A percentile compares a stretch with the other conserved stretches of the same genome.
Conservation (phyloP, 163 green algal genomes). For the Smithsoniella earleae region DNA sequence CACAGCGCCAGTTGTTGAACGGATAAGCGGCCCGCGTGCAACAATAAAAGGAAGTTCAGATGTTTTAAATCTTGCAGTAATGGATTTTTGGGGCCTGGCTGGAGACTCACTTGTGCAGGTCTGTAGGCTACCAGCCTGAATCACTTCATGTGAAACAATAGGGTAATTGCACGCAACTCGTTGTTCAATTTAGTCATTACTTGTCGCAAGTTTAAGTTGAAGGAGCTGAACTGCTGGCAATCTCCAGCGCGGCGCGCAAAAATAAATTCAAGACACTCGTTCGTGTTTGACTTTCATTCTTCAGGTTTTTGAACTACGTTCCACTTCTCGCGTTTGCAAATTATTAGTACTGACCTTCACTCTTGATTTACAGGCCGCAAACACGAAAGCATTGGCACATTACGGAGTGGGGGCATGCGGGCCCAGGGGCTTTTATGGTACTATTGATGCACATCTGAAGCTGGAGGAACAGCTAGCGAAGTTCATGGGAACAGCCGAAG, state of each 20-base stretch:
- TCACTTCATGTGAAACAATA: slow-evolving; percentile 4
- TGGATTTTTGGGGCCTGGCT: slow-evolving; percentile 78
- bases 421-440: slow-evolving; percentile 96
- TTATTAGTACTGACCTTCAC: not conserved
- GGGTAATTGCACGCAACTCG: not conserved
- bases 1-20: not conserved
- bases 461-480: slow-evolving; percentile 53
- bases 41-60: slow-evolving; percentile 39
- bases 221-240: not conserved
- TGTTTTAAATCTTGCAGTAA: slow-evolving; percentile 67
- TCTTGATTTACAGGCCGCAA: slow-evolving; percentile 34
- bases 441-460: slow-evolving; percentile 87
- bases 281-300: slow-evolving; percentile 16
- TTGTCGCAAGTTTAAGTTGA: not conserved
- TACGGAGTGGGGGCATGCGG: slow-evolving; percentile 94
- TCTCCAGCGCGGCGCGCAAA: too few relatives aligned
- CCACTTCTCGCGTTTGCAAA: not conserved
- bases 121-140: slow-evolving; percentile 7
- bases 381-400: slow-evolving; percentile 62
- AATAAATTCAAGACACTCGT: too few relatives aligned
- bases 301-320: slow-evolving; percentile 7
- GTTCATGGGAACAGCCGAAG: slow-evolving; percentile 81
- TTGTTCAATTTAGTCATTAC: not conserved
- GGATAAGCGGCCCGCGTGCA: slow-evolving; percentile 5
- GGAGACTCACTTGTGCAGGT: slow-evolving; percentile 52